Conservation (phyloP, 2,329 filamentous ascomycete species). For the Didymosphaeria variabile region DNA sequence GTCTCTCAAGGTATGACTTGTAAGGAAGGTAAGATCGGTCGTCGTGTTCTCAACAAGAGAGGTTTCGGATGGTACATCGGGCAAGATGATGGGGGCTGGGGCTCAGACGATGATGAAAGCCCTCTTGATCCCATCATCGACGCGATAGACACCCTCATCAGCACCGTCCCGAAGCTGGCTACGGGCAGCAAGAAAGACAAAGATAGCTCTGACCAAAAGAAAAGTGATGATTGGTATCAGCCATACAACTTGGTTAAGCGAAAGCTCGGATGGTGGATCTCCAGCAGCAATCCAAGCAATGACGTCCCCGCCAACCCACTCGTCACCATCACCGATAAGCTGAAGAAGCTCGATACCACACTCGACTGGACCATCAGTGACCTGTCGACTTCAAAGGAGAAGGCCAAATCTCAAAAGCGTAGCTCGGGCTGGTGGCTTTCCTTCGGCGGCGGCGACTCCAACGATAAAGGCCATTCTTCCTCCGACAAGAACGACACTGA, state of each 20-base stretch:
- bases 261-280: slow-evolving; percentile 1
- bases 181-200: neutral
- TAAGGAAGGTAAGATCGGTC: slow-evolving; percentile 35
- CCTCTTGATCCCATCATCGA: slow-evolving; percentile 1
- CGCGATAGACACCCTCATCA: neutral
- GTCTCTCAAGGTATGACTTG: slow-evolving; percentile 51
- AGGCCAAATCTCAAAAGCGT: slow-evolving; percentile 1
- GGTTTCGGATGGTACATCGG: slow-evolving; percentile 6
- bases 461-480: neutral
- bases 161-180: neutral
- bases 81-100: neutral
- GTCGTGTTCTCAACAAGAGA: neutral
- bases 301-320: slow-evolving; percentile 7
- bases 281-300: neutral
- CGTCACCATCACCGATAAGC: slow-evolving; percentile 6
- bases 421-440: slow-evolving; percentile 9
- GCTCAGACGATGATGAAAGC: neutral
- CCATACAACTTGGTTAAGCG: neutral
- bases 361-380: neutral
- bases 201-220: neutral
- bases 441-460: neutral
- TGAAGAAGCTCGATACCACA: neutral
- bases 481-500: neutral
- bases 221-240: neutral
- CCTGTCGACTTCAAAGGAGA: neutral